Base-by-base conservation (phyloP, 148 eudicot genomes). In the Rhododendron williamsianum region DNA sequence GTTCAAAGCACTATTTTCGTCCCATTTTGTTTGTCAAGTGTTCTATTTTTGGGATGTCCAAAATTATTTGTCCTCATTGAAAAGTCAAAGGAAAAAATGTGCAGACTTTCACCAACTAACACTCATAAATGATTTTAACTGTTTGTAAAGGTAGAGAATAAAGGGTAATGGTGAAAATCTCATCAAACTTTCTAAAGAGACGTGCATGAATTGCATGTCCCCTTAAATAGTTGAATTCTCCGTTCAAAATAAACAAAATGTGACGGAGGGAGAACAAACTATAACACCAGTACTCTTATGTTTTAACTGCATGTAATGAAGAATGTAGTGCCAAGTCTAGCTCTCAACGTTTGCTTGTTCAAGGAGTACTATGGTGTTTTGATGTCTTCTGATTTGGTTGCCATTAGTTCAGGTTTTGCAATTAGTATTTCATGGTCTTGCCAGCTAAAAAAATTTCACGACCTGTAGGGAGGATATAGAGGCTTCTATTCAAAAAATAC, bases 401-500 rank as follows among this genome's bases (percentile, higher is more conserved):
- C 25, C 21, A 12, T 80, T 27, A 2, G 11, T 33, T 49, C 60
- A 35, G 56, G 71, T 78, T 60, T 16, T 85, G 60, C 48, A 58
- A 71, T 71, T 18, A 58, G 21, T n/a, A 1, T 19, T 54, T 46
- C 8, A 25, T 36, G 52, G 81, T 33, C 78, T 86, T 7, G 18
- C 71, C 3, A 48, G 67, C 69, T 36, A 49, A 58, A 27, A 12
- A 6, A 9, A 58, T 60, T 76, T 71, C 16, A 30, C 11, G 18
- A 71, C 16, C 19, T 78, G 67, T 69, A 85, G 86, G 86, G 86
- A 82, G 86, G 86, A 85, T 85, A 79, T 49, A 85, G 19, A 82
- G 86, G 86, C 8, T 85, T 85, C 83, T 85, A 85, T 85, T 65
- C 86, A 11, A 56, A 76, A 48, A 79, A 85, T 80, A 85, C 86